Evolutionary conservation across 176 grass and related monocot genomes (phyloP), one percentile per base, ranked within the genome.

Genomic region (Dendrocalamus sinicus): DNA sequence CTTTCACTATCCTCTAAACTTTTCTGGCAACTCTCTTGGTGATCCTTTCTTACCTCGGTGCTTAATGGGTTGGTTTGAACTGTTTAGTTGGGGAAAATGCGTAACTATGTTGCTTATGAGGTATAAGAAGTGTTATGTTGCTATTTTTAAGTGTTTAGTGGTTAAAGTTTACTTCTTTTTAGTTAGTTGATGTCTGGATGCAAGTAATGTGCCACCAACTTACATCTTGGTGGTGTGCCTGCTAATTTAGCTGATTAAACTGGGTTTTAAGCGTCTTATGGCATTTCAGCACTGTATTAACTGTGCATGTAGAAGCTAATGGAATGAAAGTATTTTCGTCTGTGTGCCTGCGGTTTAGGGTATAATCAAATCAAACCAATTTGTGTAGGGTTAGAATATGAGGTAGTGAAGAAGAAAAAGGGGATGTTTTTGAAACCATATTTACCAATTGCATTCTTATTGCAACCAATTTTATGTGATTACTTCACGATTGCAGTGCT

Each of bases 401-500:
- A 44, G 16, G 32, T 13, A 51, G 6, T 10, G 17, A 35, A 4
- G 14, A 12, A 7, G 3, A 11, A 23, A 15, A 7, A 0, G 5
- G 60, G 26, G 13, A 1, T 64, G 22, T 19, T 73, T 80, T 76
- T 76, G 54, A 63, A 83, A n/a, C 24, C 28, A 10, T 72, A 52
- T 58, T 81, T 79, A 13, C 26, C 64, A 79, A 68, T 74, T 73
- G 68, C 70, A 47, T 79, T 61, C 16, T 47, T 85, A 76, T 53
- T 43, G 45, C 60, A 50, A 30, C 40, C 52, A 19, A 24, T 44
- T 83, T 88, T 19, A 90, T 28, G 55, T 47, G 23, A 9, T 80
- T 76, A 11, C 40, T 20, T n/a, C 19, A 71, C 15, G 14, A 85
- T 85, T 91, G 74, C 81, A 91, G 93, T 80, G 40, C 74, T 74